phyloP scores from a whole-genome alignment of 192 early-diverging fungal species.

The Thamnidium elegans region DNA sequence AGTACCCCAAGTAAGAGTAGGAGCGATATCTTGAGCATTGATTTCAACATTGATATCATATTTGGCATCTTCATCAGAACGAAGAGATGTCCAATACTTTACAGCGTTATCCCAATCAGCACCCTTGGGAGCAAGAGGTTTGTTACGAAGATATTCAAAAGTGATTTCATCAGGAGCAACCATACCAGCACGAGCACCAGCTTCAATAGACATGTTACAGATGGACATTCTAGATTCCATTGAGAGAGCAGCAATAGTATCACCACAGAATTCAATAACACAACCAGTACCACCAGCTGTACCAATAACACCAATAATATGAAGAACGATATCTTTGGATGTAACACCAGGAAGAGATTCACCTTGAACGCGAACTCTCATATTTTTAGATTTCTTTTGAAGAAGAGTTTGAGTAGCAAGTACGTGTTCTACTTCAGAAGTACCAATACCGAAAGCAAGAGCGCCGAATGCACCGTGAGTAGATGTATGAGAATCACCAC shows the following conservation, averaged over 20 bases:
- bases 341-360: conserved; percentile 49
- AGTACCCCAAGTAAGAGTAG: conserved; percentile 71
- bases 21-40: conserved; percentile 53
- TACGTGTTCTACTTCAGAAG: conserved; percentile 74
- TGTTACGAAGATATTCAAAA: conserved; percentile 61
- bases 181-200: conserved; percentile 70
- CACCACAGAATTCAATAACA: conserved; percentile 68
- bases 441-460: conserved; percentile 72
- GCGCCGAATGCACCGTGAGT: conserved; percentile 76
- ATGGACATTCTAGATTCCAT: conserved; percentile 74
- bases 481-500: conserved; percentile 72
- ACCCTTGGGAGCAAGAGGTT: conserved; percentile 60
- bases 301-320: conserved; percentile 68
- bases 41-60: conserved; percentile 64
- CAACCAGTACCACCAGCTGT: conserved; percentile 70
- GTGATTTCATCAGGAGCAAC: conserved; percentile 69
- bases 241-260: conserved; percentile 50
- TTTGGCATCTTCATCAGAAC: conserved; percentile 57
- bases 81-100: conserved; percentile 57
- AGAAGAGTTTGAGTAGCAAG: conserved; percentile 68
- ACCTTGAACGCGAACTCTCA: conserved; percentile 58
- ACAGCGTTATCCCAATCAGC: conserved; percentile 60
- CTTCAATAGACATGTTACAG: conserved; percentile 78
- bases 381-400: conserved; percentile 69
- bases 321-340: conserved; percentile 65